Percentiles rank a stretch among this genome's conserved stretches.
These are phyloP conservation scores for Daldinia eschscholtzii DNA, from an alignment of 2,329 filamentous ascomycete species.

Conservation along the genomic window DNA sequence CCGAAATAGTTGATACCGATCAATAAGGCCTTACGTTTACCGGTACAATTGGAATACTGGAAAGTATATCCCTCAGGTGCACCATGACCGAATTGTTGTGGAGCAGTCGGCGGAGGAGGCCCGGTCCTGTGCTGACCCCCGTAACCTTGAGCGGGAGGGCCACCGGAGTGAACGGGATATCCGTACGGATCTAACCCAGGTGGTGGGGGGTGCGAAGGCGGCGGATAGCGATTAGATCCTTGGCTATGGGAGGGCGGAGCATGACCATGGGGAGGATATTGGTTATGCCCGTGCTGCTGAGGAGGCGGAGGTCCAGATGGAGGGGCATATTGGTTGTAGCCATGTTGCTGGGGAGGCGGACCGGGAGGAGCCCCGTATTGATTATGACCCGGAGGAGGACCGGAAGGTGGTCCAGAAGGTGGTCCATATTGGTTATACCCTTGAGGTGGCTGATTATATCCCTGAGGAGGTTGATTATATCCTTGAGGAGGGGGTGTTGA, in stretches of 20 bases:
- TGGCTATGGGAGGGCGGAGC: constrained; percentile 28
- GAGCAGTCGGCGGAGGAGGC: constrained; percentile 61
- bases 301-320: constrained; percentile 34
- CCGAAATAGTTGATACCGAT: constrained; percentile 88
- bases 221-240: constrained; percentile 44
- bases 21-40: constrained; percentile 78
- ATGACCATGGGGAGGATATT: constrained; percentile 31
- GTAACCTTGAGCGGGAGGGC: constrained; percentile 47
- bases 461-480: constrained; percentile 43
- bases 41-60: constrained; percentile 81
- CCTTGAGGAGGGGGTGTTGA: constrained; percentile 40
- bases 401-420: constrained; percentile 24
- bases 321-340: constrained; percentile 53
- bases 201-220: constrained; percentile 56
- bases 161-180: constrained; percentile 55
- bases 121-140: constrained; percentile 51
- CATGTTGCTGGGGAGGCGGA: constrained; percentile 43
- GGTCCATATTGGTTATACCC: constrained; percentile 45
- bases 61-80: constrained; percentile 78
- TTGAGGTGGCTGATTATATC: constrained; percentile 52
- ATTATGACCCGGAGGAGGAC: constrained; percentile 50
- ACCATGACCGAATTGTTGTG: constrained; percentile 74
- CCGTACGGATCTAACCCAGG: constrained; percentile 61
- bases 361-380: constrained; percentile 43
- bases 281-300: constrained; percentile 37